A percentile compares a stretch with the other conserved stretches of the same genome.
Conservation (phyloP, 345 rosid species). For the Firmiana major region DNA sequence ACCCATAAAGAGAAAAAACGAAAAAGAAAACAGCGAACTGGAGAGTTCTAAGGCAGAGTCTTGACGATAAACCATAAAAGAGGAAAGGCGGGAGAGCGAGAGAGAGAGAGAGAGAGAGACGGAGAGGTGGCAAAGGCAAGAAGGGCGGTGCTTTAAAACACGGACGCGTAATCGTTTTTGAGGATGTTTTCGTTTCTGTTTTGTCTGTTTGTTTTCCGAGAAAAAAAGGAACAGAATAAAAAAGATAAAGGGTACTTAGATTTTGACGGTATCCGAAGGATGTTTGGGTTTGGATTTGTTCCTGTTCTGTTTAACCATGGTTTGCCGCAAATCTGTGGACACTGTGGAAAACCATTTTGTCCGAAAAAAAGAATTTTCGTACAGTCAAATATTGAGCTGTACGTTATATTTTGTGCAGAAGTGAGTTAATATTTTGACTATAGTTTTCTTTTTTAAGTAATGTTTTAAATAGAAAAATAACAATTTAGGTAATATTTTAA, state of each 20-base stretch:
- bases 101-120: background rate
- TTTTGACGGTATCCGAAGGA: background rate
- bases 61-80: background rate
- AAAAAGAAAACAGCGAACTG: slow-evolving; percentile 7
- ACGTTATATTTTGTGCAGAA: too few species aligned
- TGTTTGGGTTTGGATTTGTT: background rate
- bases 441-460: background rate
- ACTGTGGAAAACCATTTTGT: background rate
- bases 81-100: background rate
- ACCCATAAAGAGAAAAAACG: slow-evolving; percentile 47
- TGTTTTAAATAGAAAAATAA: too few species aligned
- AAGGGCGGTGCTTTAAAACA: background rate
- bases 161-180: slow-evolving; percentile 14
- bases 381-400: too few species aligned
- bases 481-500: too few species aligned
- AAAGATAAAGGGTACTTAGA: background rate
- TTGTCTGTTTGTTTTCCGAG: slow-evolving; percentile 14
- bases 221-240: background rate
- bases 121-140: background rate
- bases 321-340: background rate
- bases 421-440: background rate
- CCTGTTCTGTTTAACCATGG: background rate
- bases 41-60: slow-evolving; percentile 5
- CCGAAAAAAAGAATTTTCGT: background rate
- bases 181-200: background rate